Conservation (phyloP, 208 protist genomes). For the Naegleria lovaniensis region DNA sequence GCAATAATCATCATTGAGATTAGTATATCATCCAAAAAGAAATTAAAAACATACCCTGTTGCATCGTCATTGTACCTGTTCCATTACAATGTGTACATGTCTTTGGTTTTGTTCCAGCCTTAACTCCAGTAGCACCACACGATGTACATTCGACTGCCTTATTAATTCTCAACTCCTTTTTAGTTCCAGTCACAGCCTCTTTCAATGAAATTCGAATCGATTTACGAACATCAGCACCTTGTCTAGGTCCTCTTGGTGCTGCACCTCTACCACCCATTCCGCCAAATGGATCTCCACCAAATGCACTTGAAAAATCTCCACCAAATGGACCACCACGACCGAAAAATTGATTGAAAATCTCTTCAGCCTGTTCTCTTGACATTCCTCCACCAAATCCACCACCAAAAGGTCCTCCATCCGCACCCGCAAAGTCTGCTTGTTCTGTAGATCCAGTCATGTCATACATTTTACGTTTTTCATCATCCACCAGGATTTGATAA, state of each 20-base stretch:
- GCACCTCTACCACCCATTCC: neutral
- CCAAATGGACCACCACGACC: neutral
- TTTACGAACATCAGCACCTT: neutral
- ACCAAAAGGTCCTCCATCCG: neutral
- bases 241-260: neutral
- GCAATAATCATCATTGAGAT: too few species aligned
- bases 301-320: neutral
- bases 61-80: neutral
- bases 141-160: neutral
- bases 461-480: slow-evolving; percentile 77
- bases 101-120: neutral
- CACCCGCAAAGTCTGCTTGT: neutral
- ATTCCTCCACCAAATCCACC: neutral
- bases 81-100: neutral
- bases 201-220: neutral
- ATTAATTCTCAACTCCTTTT: neutral
- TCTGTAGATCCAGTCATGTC: slow-evolving; percentile 64
- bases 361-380: neutral
- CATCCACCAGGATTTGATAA: slow-evolving; percentile 78
- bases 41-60: neutral
- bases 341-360: slow-evolving; percentile 26
- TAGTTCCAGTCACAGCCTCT: neutral
- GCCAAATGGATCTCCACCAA: neutral
- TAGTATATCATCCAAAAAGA: too few species aligned
- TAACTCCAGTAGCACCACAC: neutral